Base-by-base conservation (phyloP, 148 eudicot genomes). In the Chenopodium berlandieri region DNA sequence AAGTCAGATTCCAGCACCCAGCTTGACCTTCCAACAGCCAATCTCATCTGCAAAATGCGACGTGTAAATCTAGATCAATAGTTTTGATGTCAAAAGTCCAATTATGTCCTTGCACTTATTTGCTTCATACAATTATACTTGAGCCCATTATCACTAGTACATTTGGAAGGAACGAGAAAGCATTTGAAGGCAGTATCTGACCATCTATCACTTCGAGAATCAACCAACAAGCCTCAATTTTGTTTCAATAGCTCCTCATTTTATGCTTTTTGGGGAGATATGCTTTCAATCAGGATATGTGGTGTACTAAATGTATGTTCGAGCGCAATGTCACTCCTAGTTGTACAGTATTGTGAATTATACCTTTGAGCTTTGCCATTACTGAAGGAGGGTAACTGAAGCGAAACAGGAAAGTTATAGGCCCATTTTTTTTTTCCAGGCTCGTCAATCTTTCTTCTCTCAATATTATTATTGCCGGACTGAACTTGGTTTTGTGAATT, bases 1-100 rank as follows among this genome's bases (percentile, higher is more conserved):
- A 92, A 79, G 65, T 83, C 97, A 9, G 97, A 92, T 71, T 86
- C 92, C 32, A 83, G 66, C 74, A 81, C 34, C 75, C 75, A 88
- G 77, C 86, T 88, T 19, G 90, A 88, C 67, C 73, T 84, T 75
- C 85, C 90, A 11, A 81, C 88, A 2, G 90, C 90, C 54, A 83
- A 83, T 76, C 86, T 88, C 22, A 86, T 88, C 27, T 88, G 88
- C 79, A 88, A 86, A 81, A 88, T 88, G 88, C 86, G 90, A 11
- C 90, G 85, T 67, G 79, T 88, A n/a, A 86, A 50, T 75, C 82
- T 86, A 48, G 90, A 88, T 56, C 84, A 85, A 62, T 83, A 56
- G 82, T 44, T 69, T n/a, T 19, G n/a, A 34, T 37, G n/a, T n/a
- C 81, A 23, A 75, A 16, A 52, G 58, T 37, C 47, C 25, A 25